Base-by-base conservation (phyloP, 192 early-diverging fungal genomes). In the Powellomyces hirtus region DNA sequence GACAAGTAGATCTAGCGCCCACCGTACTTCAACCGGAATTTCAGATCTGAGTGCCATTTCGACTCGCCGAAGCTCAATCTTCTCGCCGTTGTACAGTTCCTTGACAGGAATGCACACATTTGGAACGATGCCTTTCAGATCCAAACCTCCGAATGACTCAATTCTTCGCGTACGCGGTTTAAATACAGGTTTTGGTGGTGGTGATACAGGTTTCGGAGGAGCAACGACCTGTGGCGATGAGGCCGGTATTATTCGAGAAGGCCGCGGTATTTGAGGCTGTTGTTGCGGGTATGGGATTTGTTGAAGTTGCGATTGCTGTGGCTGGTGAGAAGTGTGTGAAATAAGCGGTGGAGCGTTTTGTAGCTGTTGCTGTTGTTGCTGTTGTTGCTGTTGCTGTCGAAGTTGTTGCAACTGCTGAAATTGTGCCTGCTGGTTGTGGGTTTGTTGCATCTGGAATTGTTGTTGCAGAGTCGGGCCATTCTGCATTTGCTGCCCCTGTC, bases 31-130 rank as follows among this genome's bases (percentile, higher is more conserved):
- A 56, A 88, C 69, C 36, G 81, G 82, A 67, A 94, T 84, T 18
- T 86, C 87, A 4, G 88, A 91, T 68, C 91, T 90, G 5, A 94
- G 79, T 29, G 90, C 87, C 84, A 94, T 88, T 6, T 86, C 86
- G 40, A 94, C 71, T 2, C 88, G 87, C 27, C 87, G 88, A n/a
- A 92, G 80, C 62, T 92, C 90, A 10, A 91, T 79, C 22, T 84
- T 71, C 52, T 87, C 89, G 52, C 37, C 59, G 16, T 3, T 49
- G 30, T 27, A 74, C 20, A 68, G 64, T 5, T 62, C 34, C 52
- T 70, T 73, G 38, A 37, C 30, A 55, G 53, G 52, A 18, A 27
- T 22, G 16, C 42, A 34, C 10, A 35, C 27, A 35, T 65, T 42
- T 49, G 68, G 68, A 4, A 68, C 42, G 29, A 40, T 74, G 22